These are phyloP conservation scores for Leccinum incarnatum DNA, from an alignment of 768 basidiomycete genomes.

Conservation along the genomic window DNA sequence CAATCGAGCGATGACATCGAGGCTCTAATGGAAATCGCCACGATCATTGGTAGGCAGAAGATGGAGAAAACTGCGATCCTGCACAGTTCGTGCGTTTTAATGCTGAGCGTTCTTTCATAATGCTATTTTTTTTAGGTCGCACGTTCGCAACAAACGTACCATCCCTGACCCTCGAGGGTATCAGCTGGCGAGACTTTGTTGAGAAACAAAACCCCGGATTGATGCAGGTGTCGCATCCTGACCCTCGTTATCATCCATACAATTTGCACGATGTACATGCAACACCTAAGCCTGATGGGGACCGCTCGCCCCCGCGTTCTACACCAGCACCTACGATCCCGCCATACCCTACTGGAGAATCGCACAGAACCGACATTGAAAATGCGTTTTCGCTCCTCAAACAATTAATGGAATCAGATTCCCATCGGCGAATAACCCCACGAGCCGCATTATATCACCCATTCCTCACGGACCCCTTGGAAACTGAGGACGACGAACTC, in stretches of 20 bases:
- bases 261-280: constrained; percentile 27
- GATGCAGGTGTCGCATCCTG: constrained; percentile 47
- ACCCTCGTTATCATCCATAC: constrained; percentile 57
- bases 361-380: constrained; percentile 55
- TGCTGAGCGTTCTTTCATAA: constrained; percentile 4
- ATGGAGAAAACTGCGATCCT: constrained; percentile 86
- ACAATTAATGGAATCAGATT: constrained; percentile 71
- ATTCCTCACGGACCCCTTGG: constrained; percentile 58
- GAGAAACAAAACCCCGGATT: constrained; percentile 73
- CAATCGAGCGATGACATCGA: constrained; percentile 93
- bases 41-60: constrained; percentile 74
- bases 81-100: constrained; percentile 63
- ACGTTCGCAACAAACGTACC: constrained; percentile 91
- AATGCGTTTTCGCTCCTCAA: constrained; percentile 75
- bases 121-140: constrained; percentile 55
- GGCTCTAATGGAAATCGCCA: constrained; percentile 91
- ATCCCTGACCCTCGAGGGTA: constrained; percentile 61
- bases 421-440: constrained; percentile 75
- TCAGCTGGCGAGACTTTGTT: constrained; percentile 72
- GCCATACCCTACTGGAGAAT: constrained; percentile 33
- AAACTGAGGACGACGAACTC: constrained; percentile 57
- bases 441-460: constrained; percentile 72
- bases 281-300: constrained; percentile 15
- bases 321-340: constrained; percentile 10
- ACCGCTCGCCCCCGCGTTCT: constrained; percentile 23